These are phyloP conservation scores for Pilaira anomala DNA, from an alignment of 192 early-diverging fungal species.

Conservation along the genomic window DNA sequence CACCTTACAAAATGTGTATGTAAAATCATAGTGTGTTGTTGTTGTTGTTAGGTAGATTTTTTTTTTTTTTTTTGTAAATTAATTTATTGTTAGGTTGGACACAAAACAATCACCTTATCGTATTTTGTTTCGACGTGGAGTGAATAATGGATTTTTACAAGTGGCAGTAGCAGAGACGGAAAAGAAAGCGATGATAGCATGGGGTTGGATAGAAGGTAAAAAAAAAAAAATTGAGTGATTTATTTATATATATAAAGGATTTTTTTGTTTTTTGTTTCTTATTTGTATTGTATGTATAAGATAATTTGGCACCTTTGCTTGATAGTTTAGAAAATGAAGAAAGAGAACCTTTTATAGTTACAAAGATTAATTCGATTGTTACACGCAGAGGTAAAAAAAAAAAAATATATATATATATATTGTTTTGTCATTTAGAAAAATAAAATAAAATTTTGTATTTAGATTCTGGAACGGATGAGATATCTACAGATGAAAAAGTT, in stretches of 20 bases:
- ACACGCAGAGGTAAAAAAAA: conserved; percentile 64
- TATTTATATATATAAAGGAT: not conserved
- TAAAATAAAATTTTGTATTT: no score
- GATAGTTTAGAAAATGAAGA: conserved; percentile 72
- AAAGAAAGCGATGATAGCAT: conserved; percentile 83
- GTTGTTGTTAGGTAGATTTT: conserved; percentile 41
- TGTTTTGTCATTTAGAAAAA: not conserved
- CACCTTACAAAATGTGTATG: conserved; percentile 93
- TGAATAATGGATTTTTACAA: conserved; percentile 56
- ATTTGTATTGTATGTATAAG: conserved; percentile 34
- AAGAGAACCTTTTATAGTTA: conserved; percentile 81
- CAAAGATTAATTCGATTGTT: conserved; percentile 94
- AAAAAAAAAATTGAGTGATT: not conserved
- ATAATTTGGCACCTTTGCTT: conserved; percentile 71
- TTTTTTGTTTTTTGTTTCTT: not conserved
- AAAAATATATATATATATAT: not conserved
- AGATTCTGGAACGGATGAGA: conserved; percentile 78
- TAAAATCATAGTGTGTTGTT: not conserved
- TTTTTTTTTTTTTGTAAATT: not conserved
- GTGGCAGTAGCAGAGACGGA: conserved; percentile 81
- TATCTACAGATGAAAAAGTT: conserved; percentile 82
- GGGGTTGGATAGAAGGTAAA: conserved; percentile 77
- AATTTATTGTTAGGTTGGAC: conserved; percentile 41
- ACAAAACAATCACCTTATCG: conserved; percentile 91
- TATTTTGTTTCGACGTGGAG: conserved; percentile 69